Evolutionary conservation across 176 grass and related monocot genomes (phyloP).

Genomic region (Oryza glumipatula): DNA sequence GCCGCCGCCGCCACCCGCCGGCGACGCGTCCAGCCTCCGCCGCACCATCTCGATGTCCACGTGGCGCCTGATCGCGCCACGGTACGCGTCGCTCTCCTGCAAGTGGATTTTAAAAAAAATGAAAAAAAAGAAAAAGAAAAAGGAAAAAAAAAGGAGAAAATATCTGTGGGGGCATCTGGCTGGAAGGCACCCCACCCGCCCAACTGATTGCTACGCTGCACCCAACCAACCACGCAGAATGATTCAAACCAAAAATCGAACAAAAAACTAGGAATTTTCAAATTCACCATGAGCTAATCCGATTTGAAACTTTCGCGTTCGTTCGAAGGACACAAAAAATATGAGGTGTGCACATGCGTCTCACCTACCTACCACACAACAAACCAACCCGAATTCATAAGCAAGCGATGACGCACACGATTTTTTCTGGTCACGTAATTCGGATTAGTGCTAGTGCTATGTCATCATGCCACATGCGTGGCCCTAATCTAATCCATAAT

Average conservation of each 20-base stretch:
- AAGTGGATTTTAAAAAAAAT: slow-evolving; percentile 21
- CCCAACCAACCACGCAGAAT: slow-evolving; percentile 3
- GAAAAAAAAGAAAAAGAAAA: background rate
- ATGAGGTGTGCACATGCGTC: background rate
- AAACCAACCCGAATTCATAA: slow-evolving; percentile 3
- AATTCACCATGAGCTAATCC: background rate
- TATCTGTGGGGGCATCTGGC: slow-evolving; percentile 15
- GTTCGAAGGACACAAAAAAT: background rate
- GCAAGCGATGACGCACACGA: background rate
- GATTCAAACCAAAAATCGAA: background rate
- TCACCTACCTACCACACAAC: slow-evolving; percentile 14
- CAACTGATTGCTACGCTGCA: slow-evolving; percentile 36
- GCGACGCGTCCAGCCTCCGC: slow-evolving; percentile 41
- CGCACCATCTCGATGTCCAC: slow-evolving; percentile 75
- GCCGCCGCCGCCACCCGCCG: background rate
- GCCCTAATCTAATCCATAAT: slow-evolving; percentile 14
- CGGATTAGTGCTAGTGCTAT: background rate
- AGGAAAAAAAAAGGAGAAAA: background rate
- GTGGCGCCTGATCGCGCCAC: slow-evolving; percentile 66
- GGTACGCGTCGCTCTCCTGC: slow-evolving; percentile 66
- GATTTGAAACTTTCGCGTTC: background rate
- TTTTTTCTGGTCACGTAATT: slow-evolving; percentile 12
- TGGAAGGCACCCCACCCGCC: background rate
- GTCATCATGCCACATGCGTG: slow-evolving; percentile 31
- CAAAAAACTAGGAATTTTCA: background rate